Base-by-base conservation (phyloP, 2,329 filamentous ascomycete genomes). In the Paraconiothyrium sp. region DNA sequence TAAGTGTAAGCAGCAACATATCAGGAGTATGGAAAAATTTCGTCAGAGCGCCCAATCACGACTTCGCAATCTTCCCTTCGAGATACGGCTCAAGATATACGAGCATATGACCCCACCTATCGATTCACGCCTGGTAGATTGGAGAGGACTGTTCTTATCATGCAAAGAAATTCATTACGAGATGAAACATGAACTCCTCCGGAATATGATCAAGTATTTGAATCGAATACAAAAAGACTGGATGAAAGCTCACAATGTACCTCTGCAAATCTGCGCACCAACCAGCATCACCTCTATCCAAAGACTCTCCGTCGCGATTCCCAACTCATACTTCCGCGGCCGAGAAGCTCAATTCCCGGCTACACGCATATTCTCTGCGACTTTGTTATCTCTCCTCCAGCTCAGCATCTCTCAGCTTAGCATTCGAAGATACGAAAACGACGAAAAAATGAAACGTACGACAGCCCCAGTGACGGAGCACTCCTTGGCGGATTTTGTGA, bases 181-280 rank as follows among this genome's bases (percentile, higher is more conserved):
- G 37, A 55, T 55, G 52, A 55, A 55, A 41, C 39, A 55, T 34
- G 52, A 55, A 24, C 39, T 55, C 22, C 16, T 55, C 14, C 52
- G 52, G 13, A 55, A 46, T 27, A 55, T 46, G 39, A 22, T 22
- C 13, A 46, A 27, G 14, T 55, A 55, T 37, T 22, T 55, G 22
- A 39, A 55, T 6, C 39, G 34, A 13, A 34, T 55, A 2, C n/a
- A 34, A 9, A 13, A 13, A 4, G 24, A 55, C 2, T 55, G 52
- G 52, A 34, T n/a, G 39, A 34, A 10, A 8, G 16, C 20, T 10
- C 41, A 55, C n/a, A 10, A 3, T 24, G 20, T 5, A 16, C 52
- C 24, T 32, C 16, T 55, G 24, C 27, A 34, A 3, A 44, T 55
- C 9, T 34, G 39, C 16, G 34, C 7, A 4, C 52, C 39, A 10